A percentile compares a stretch with the other conserved stretches of the same genome.
Conservation (phyloP, 202 grass and related monocot genomes). For the Carex arenaria region DNA sequence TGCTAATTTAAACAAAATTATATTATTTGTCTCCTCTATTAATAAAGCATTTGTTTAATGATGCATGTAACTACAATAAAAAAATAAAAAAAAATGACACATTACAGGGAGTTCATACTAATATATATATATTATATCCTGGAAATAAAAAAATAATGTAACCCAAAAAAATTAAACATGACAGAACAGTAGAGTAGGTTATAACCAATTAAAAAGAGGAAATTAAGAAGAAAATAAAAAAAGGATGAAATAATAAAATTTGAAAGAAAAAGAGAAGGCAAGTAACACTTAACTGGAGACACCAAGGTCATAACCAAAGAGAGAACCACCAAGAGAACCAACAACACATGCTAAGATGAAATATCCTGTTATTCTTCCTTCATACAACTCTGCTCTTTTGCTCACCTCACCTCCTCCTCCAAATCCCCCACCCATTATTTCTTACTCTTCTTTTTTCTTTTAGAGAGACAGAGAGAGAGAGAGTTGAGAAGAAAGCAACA, state of each 20-base stretch:
- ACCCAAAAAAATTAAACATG: neutral
- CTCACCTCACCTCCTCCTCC: constrained; percentile 35
- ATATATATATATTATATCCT: too few species aligned
- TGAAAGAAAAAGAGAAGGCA: neutral
- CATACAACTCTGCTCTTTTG: constrained; percentile 61
- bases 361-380: constrained; percentile 82
- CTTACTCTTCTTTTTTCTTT: neutral
- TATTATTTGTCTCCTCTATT: too few species aligned
- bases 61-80: too few species aligned
- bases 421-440: constrained; percentile 57
- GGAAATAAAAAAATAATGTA: neutral
- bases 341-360: constrained; percentile 91
- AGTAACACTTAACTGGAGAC: constrained; percentile 71
- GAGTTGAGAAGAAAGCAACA: constrained; percentile 21
- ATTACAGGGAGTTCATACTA: too few species aligned
- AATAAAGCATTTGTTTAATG: too few species aligned
- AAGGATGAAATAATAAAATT: neutral
- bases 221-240: neutral
- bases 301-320: constrained; percentile 96
- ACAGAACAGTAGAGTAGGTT: too few species aligned
- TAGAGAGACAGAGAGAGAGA: neutral
- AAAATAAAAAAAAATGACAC: too few species aligned
- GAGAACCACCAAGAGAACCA: constrained; percentile 82
- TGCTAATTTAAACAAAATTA: too few species aligned
- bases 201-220: neutral